A percentile compares a stretch with the other conserved stretches of the same genome.
These are phyloP conservation scores for Fusarium sarcochroum DNA, from an alignment of 2,329 filamentous ascomycete genomes.

Conservation along the genomic window DNA sequence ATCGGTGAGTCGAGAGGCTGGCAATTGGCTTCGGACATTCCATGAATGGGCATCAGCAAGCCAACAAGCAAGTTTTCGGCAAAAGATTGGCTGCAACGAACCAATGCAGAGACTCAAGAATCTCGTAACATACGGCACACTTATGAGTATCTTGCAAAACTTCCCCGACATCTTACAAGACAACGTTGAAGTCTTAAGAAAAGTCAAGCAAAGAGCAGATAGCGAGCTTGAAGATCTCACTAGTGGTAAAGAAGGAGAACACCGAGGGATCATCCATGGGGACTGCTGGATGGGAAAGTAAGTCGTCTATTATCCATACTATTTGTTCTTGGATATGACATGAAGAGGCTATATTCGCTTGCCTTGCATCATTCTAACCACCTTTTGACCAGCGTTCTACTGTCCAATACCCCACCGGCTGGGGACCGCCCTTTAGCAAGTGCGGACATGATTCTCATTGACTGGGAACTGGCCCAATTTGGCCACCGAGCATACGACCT, in stretches of 20 bases:
- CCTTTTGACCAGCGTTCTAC: not conserved
- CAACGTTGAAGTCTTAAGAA: not conserved
- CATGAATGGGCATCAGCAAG: not conserved
- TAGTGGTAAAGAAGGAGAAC: rapidly evolving
- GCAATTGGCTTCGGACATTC: not conserved
- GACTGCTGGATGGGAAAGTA: slow-evolving; percentile 3
- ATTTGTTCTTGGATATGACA: too few relatives aligned
- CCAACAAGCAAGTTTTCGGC: not conserved
- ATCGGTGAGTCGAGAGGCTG: not conserved
- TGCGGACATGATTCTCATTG: not conserved
- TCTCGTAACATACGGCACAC: not conserved
- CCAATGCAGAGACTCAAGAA: slow-evolving; percentile 2
- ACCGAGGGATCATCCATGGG: not conserved
- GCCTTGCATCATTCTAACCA: too few relatives aligned
- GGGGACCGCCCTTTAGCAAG: rapidly evolving
- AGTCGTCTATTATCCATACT: not conserved
- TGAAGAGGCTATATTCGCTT: too few relatives aligned
- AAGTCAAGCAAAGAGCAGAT: not conserved
- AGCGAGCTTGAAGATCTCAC: not conserved
- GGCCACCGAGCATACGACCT: not conserved
- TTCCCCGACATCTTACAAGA: not conserved
- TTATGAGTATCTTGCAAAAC: not conserved
- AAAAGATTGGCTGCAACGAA: not conserved
- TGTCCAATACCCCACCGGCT: not conserved
- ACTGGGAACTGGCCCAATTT: not conserved